These are phyloP conservation scores for Parietichytrium sp. DNA, from an alignment of 108 stramenopile species.

Conservation along the genomic window DNA sequence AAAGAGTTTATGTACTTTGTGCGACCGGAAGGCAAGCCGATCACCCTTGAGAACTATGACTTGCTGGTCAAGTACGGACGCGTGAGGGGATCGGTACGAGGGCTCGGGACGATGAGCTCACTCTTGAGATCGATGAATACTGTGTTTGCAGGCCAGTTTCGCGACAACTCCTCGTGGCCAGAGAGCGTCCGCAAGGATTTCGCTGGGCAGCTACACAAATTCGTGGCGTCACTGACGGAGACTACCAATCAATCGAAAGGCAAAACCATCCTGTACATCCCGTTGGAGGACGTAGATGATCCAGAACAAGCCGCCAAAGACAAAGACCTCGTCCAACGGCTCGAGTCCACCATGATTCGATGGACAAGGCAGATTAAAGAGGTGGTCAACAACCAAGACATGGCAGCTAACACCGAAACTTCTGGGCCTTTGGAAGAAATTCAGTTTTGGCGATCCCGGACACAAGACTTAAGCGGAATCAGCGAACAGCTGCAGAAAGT, in stretches of 20 bases:
- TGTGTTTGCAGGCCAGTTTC: slow-evolving; percentile 50
- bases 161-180: slow-evolving; percentile 44
- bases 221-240: slow-evolving; percentile 68
- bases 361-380: slow-evolving; percentile 72
- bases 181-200: slow-evolving; percentile 63
- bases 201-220: slow-evolving; percentile 61
- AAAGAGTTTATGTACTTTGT: slow-evolving; percentile 40
- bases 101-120: slow-evolving; percentile 43
- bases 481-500: slow-evolving; percentile 59
- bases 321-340: slow-evolving; percentile 65
- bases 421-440: slow-evolving; percentile 68
- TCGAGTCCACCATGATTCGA: slow-evolving; percentile 66
- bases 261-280: slow-evolving; percentile 67
- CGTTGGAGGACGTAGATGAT: slow-evolving; percentile 44
- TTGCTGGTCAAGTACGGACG: slow-evolving; percentile 51
- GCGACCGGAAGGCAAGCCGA: neutral
- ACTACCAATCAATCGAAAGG: slow-evolving; percentile 51
- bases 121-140: slow-evolving; percentile 56
- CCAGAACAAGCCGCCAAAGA: slow-evolving; percentile 45
- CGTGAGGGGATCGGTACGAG: slow-evolving; percentile 40
- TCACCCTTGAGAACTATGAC: slow-evolving; percentile 43
- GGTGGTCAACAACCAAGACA: slow-evolving; percentile 41
- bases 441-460: slow-evolving; percentile 64
- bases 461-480: slow-evolving; percentile 63
- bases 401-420: slow-evolving; percentile 48